Evolutionary conservation across 441 rosid species (phyloP).

Genomic region (Adansonia gregorii): DNA sequence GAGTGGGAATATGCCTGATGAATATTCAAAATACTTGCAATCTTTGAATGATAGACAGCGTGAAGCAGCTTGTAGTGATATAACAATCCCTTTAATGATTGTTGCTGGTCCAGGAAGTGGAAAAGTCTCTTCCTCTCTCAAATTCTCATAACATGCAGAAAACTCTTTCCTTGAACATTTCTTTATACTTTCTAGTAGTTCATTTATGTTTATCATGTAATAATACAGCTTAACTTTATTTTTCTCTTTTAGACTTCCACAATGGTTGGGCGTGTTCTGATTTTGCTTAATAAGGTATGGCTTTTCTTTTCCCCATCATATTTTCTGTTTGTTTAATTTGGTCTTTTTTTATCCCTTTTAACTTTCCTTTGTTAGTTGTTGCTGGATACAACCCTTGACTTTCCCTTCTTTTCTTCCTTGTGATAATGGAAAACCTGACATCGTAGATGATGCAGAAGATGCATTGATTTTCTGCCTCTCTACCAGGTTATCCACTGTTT

Average conservation of each 20-base stretch:
- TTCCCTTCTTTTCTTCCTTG: neutral
- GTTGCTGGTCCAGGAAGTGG: slow-evolving; percentile 99
- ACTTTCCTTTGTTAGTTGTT: neutral
- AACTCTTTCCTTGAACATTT: slow-evolving; percentile 21
- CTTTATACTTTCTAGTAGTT: slow-evolving; percentile 2
- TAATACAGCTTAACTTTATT: slow-evolving; percentile 31
- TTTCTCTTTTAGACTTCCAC: slow-evolving; percentile 77
- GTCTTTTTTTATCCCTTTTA: neutral
- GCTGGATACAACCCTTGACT: neutral
- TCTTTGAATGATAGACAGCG: slow-evolving; percentile 80
- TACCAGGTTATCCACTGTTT: slow-evolving; percentile 4
- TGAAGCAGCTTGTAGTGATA: slow-evolving; percentile 83
- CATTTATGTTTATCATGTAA: slow-evolving; percentile 19
- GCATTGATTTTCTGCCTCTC: neutral
- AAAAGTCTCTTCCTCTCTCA: slow-evolving; percentile 53
- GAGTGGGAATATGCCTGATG: slow-evolving; percentile 56
- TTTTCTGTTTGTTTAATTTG: slow-evolving; percentile 24
- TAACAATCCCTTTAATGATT: slow-evolving; percentile 84
- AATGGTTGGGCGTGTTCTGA: slow-evolving; percentile 92
- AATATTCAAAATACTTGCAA: slow-evolving; percentile 61
- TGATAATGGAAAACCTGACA: slow-evolving; percentile 6
- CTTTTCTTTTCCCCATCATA: slow-evolving; percentile 9
- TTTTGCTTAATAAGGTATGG: slow-evolving; percentile 75
- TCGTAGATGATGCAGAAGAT: neutral
- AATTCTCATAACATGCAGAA: neutral